Evolutionary conservation across 352 stramenopile species (phyloP), one percentile per base, ranked within the genome.

Genomic region (Pythium biforme): DNA sequence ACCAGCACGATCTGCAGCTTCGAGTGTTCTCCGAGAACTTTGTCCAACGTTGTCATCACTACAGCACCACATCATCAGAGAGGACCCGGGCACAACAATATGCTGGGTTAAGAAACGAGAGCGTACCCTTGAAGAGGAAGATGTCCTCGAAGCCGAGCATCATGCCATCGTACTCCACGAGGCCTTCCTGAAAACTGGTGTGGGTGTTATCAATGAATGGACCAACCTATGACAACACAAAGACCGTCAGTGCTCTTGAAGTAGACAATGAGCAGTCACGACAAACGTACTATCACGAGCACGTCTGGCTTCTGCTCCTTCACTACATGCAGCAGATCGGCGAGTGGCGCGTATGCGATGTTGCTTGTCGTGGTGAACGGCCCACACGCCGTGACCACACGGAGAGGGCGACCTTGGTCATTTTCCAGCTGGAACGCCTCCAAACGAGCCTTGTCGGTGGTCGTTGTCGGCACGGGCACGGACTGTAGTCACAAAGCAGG

Each of bases 151-250:
- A 95, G 31, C 79, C 86, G 23, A 92, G 58, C 73, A 91, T 88
- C 78, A 92, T 89, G 55, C 62, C 77, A 43, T 95, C 81, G 52
- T 89, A 91, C 55, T 81, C 75, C 15, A 90, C 80, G 27, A 94
- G 59, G 14, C 92, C 94, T 39, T 90, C 76, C 55, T 92, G 69
- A 39, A 98, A 91, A 56, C 89, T 85, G 19, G 88, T 76, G 62
- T 99, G 96, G 57, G 89, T 84, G 22, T 77, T 80, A 73, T 99
- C 95, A 25, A 99, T 97, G 79, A 99, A 99, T 15, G 97, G 97
- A 17, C 97, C 97, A 37, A 96, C 83, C 85, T 94, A 41, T 3
- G 68, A 23, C 9, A 3, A 65, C 4, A 60, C 4, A 50, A 27
- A 22, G n/a, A 9, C 1, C 4, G 33, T 48, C 20, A 47, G 31